Evolutionary conservation across 768 basidiomycete genomes (phyloP).

Genomic region (Myochromella boudieri): DNA sequence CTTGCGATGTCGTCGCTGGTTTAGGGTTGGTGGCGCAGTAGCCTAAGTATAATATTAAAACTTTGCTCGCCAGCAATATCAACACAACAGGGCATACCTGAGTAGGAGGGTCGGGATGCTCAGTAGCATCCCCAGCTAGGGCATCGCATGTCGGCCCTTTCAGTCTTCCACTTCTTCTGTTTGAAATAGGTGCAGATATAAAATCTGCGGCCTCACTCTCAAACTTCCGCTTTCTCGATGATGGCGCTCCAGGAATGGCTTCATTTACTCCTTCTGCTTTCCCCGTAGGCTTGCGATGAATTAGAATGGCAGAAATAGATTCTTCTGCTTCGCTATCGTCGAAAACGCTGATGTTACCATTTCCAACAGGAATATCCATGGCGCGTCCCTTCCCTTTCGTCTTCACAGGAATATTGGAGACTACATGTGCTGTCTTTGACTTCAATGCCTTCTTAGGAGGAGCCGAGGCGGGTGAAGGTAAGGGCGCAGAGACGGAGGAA

Average conservation of each 20-base stretch:
- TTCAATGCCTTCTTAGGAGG: slow-evolving; percentile 24
- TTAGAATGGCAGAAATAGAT: slow-evolving; percentile 7
- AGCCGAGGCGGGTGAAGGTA: slow-evolving; percentile 18
- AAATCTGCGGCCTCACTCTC: slow-evolving; percentile 8
- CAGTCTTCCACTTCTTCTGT: slow-evolving; percentile 18
- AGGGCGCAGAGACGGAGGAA: slow-evolving; percentile 23
- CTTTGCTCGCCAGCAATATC: neutral
- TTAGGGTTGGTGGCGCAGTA: slow-evolving; percentile 6
- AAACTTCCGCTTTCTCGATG: slow-evolving; percentile 14
- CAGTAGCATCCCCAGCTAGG: slow-evolving; percentile 2
- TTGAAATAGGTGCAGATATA: slow-evolving; percentile 11
- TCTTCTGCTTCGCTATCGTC: slow-evolving; percentile 9
- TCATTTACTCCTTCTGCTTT: neutral
- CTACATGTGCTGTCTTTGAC: slow-evolving; percentile 23
- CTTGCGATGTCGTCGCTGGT: neutral
- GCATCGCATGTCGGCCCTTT: slow-evolving; percentile 10
- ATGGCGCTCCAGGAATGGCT: neutral
- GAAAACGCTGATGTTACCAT: neutral
- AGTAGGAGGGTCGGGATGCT: neutral
- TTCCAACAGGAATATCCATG: neutral
- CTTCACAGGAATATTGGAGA: slow-evolving; percentile 24
- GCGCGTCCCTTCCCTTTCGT: slow-evolving; percentile 15
- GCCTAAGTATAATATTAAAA: neutral
- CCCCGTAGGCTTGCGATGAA: slow-evolving; percentile 1
- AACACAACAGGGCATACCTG: neutral